Percentiles rank a stretch among this genome's conserved stretches.
Evolutionary conservation across 352 stramenopile species (phyloP).

Genomic region (Globisporangium cederbergense): DNA sequence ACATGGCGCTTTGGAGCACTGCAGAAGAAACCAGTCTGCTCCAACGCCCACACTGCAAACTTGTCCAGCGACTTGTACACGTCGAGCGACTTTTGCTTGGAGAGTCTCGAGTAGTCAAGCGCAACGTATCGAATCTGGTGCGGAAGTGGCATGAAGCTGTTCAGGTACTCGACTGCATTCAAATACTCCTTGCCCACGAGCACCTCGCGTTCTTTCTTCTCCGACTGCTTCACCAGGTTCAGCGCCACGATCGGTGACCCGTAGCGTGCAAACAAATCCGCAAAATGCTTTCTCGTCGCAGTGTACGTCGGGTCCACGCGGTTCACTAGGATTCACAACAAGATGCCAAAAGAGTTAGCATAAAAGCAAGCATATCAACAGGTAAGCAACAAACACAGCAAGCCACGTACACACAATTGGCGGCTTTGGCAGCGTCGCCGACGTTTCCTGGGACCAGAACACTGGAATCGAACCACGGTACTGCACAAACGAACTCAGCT

Average conservation of each 20-base stretch:
- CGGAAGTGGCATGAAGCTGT: conserved; percentile 87
- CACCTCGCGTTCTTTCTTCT: conserved; percentile 96
- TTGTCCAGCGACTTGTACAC: conserved; percentile 93
- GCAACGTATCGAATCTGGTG: conserved; percentile 97
- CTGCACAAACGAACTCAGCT: conserved; percentile 97
- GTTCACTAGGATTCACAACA: conserved; percentile 66
- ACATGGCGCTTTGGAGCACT: conserved; percentile 84
- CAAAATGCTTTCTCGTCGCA: conserved; percentile 92
- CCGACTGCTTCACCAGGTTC: conserved; percentile 97
- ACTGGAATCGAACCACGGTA: conserved; percentile 99
- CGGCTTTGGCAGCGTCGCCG: conserved; percentile 96
- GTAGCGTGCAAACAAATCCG: conserved; percentile 95
- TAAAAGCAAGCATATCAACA: not conserved
- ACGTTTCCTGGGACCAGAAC: conserved; percentile 99
- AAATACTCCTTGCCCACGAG: conserved; percentile 98
- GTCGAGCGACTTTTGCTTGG: conserved; percentile 94
- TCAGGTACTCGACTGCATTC: conserved; percentile 98
- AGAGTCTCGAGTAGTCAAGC: conserved; percentile 94
- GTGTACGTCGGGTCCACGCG: conserved; percentile 96
- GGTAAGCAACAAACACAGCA: too few species aligned
- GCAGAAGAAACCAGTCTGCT: conserved; percentile 98
- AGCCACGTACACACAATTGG: conserved; percentile 86
- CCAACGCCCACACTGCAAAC: conserved; percentile 94
- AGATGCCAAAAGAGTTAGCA: not conserved
- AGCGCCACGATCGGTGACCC: conserved; percentile 95